phyloP scores from a whole-genome alignment of 768 basidiomycete species.

The Piloderma croceum region DNA sequence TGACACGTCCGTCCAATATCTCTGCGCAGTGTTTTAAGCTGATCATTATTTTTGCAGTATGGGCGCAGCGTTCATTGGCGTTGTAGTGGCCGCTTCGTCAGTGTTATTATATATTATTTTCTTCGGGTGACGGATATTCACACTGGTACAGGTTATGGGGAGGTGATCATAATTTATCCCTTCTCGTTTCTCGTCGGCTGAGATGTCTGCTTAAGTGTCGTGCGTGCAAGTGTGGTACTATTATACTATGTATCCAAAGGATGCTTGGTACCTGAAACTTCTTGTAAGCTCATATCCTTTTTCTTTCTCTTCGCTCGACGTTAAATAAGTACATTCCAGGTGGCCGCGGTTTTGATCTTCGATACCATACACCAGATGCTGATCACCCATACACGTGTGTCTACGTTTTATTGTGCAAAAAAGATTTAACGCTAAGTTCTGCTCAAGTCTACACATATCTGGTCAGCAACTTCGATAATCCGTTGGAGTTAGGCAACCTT shows the following conservation, averaged over 20 bases:
- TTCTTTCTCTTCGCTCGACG: not conserved
- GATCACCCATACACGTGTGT: constrained; percentile 50
- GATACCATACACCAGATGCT: constrained; percentile 51
- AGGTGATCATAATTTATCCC: constrained; percentile 22
- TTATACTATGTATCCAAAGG: constrained; percentile 43
- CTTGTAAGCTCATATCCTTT: constrained; percentile 31
- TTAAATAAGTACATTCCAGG: constrained; percentile 34
- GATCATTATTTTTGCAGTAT: constrained; percentile 27
- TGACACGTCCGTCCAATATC: constrained; percentile 25
- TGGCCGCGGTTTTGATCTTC: constrained; percentile 40
- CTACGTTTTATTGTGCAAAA: too few relatives aligned
- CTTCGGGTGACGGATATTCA: not conserved
- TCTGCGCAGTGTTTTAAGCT: not conserved
- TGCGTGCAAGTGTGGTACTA: constrained; percentile 53
- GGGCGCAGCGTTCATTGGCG: constrained; percentile 47
- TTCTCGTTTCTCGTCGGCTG: not conserved
- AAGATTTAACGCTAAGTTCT: too few relatives aligned
- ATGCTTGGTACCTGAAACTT: constrained; percentile 42
- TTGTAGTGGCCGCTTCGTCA: constrained; percentile 43
- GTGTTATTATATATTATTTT: constrained; percentile 12
- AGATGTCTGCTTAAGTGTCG: constrained; percentile 34
- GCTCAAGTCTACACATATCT: constrained; percentile 44
- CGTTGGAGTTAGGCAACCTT: constrained; percentile 22
- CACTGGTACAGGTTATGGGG: constrained; percentile 42
- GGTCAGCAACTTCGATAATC: constrained; percentile 34